Base-by-base conservation (phyloP, 2,329 filamentous ascomycete species). In the Fusarium nygamai region DNA sequence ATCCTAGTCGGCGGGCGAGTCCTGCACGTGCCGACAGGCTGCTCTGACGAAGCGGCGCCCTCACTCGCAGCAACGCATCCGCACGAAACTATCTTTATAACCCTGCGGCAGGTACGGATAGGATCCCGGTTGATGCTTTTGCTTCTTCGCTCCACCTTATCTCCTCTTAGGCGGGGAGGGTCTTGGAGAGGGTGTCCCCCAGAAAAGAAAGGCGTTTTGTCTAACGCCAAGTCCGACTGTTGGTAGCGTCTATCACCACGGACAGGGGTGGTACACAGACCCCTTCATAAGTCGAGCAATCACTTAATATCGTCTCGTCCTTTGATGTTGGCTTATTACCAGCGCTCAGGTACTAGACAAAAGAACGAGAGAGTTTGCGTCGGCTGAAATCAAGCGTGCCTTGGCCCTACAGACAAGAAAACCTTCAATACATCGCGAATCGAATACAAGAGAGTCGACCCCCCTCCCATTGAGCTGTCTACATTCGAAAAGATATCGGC, bases 241-340 rank as follows among this genome's bases (percentile, higher is more conserved):
- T 79, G 72, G 73, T 80, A 74, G 71, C 67, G 74, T 75, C 67
- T 64, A 68, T 68, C 69, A 62, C 60, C 61, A 73, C 36, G 59
- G 72, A 71, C 73, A 79, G 75, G 80, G 78, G 74, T 78, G 76
- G 78, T 79, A 83, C 81, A 81, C 80, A 81, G 80, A 78, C 73
- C 80, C 78, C 72, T 75, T 76, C 65, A 70, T 67, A 75, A 56
- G 67, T 78, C 76, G 64, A 82, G 78, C 80, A 82, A 79, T 82
- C 78, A 75, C 72, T 79, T 78, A 73, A 66, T 66, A 46, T 74
- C 51, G 76, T 67, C 70, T 75, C 69, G 72, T 77, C 69, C 72
- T 77, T 69, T 75, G 74, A 75, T 71, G 69, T 57, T 67, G 58
- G 62, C 54, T 68, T 74, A 76, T 79, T 75, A 78, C 67, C 73